A percentile compares a stretch with the other conserved stretches of the same genome.
Conservation (phyloP, 352 stramenopile genomes). For the Globisporangium splendens region DNA sequence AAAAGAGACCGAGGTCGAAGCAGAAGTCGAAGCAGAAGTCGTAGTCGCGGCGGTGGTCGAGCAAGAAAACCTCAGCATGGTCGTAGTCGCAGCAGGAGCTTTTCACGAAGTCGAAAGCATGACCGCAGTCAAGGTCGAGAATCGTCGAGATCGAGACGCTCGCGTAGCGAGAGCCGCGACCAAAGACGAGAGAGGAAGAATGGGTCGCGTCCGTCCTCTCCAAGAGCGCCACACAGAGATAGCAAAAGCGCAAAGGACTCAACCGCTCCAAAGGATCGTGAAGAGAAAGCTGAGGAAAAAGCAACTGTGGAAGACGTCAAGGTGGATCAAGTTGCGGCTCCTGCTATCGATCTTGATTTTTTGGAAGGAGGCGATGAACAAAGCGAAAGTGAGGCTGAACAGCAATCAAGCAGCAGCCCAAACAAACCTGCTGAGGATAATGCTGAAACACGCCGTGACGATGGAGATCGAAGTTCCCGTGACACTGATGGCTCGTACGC, state of each 20-base stretch:
- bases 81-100: conserved; percentile 52
- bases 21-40: conserved; percentile 26
- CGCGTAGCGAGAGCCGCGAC: conserved; percentile 45
- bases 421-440: background rate
- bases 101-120: conserved; percentile 40
- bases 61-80: conserved; percentile 13
- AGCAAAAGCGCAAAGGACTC: background rate
- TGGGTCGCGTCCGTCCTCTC: conserved; percentile 11
- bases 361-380: conserved; percentile 48
- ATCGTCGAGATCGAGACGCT: conserved; percentile 30
- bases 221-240: conserved; percentile 8
- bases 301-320: conserved; percentile 67
- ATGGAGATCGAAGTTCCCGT: conserved; percentile 1
- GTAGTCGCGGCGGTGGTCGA: conserved; percentile 23
- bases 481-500: too few species aligned
- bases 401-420: conserved; percentile 5
- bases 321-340: conserved; percentile 69
- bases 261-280: conserved; percentile 14
- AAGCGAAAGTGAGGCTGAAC: conserved; percentile 42
- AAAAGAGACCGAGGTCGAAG: conserved; percentile 31
- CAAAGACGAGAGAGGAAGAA: conserved; percentile 11
- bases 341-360: conserved; percentile 84
- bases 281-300: conserved; percentile 15
- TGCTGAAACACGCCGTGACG: background rate
- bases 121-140: conserved; percentile 29